Percentiles rank a stretch among this genome's conserved stretches.
Conservation (phyloP, 345 rosid genomes). For the Brassica cretica region DNA sequence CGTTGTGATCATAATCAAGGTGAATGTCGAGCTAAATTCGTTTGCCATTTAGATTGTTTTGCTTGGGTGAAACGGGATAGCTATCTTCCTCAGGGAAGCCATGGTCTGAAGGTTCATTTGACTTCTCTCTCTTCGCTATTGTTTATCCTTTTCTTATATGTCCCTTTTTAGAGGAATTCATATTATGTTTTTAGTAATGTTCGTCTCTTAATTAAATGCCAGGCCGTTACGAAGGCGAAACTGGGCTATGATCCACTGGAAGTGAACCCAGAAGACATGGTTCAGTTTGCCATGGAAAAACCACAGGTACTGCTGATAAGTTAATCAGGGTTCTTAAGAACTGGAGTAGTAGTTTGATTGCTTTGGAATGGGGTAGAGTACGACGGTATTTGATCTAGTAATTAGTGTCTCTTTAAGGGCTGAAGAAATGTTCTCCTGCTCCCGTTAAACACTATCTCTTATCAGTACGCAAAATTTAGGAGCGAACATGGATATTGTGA, state of each 20-base stretch:
- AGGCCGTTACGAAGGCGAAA: slow-evolving; percentile 98
- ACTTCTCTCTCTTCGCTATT: slow-evolving; percentile 12
- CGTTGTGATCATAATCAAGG: slow-evolving; percentile 89
- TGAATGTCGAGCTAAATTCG: slow-evolving; percentile 89
- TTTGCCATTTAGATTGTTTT: slow-evolving; percentile 96
- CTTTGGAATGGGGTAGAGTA: slow-evolving; percentile 14
- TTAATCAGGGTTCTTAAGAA: background rate
- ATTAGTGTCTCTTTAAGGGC: slow-evolving; percentile 4
- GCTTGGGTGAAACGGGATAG: slow-evolving; percentile 99
- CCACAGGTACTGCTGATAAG: slow-evolving; percentile 68
- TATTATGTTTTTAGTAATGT: slow-evolving; percentile 19
- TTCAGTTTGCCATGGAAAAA: slow-evolving; percentile 84
- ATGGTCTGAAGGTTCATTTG: slow-evolving; percentile 79
- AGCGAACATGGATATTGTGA: slow-evolving; percentile 1
- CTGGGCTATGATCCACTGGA: slow-evolving; percentile 95
- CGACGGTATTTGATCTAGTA: slow-evolving; percentile 5
- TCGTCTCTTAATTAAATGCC: slow-evolving; percentile 31
- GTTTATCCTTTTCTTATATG: slow-evolving; percentile 20
- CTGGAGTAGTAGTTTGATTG: slow-evolving; percentile 14
- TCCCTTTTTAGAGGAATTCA: slow-evolving; percentile 2
- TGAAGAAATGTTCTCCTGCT: background rate
- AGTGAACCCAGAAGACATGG: slow-evolving; percentile 99
- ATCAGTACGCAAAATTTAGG: slow-evolving; percentile 16
- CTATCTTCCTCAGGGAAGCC: slow-evolving; percentile 99
- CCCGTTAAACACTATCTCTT: slow-evolving; percentile 9